Conservation (phyloP, 768 basidiomycete genomes). For the Rhizopogon vinicolor region DNA sequence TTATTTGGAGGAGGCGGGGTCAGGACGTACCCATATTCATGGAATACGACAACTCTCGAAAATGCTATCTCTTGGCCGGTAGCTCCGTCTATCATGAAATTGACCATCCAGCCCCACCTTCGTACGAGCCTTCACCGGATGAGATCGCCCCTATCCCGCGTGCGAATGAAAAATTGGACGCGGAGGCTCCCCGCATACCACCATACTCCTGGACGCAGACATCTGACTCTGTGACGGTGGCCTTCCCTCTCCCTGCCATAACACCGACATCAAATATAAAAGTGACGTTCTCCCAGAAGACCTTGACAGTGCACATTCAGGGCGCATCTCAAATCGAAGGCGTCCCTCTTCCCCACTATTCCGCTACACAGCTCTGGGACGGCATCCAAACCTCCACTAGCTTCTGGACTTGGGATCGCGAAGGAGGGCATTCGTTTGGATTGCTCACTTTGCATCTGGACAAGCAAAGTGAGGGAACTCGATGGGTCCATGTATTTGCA, state of each 20-base stretch:
- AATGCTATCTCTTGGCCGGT: conserved; percentile 54
- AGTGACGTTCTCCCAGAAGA: conserved; percentile 59
- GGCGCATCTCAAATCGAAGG: conserved; percentile 23
- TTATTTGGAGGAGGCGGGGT: conserved; percentile 69
- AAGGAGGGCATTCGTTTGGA: conserved; percentile 63
- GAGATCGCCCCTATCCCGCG: conserved; percentile 72
- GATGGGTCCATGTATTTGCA: conserved; percentile 87
- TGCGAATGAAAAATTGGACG: conserved; percentile 50
- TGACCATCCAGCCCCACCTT: conserved; percentile 22
- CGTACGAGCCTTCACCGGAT: conserved; percentile 57
- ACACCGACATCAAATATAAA: conserved; percentile 61
- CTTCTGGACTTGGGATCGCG: conserved; percentile 91
- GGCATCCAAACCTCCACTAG: conserved; percentile 71
- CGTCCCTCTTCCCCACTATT: conserved; percentile 52
- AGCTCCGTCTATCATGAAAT: conserved; percentile 49
- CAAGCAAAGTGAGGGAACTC: conserved; percentile 77
- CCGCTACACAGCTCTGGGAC: conserved; percentile 72
- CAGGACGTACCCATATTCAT: conserved; percentile 64
- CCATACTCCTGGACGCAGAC: conserved; percentile 96
- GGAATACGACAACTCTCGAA: conserved; percentile 39
- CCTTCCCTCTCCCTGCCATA: conserved; percentile 74
- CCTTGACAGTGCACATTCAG: conserved; percentile 61
- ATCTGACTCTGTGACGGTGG: conserved; percentile 75
- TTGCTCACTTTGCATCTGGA: conserved; percentile 81
- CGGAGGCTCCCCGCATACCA: conserved; percentile 40